phyloP scores from a whole-genome alignment of 768 basidiomycete genomes.

The Suillus occidentalis region DNA sequence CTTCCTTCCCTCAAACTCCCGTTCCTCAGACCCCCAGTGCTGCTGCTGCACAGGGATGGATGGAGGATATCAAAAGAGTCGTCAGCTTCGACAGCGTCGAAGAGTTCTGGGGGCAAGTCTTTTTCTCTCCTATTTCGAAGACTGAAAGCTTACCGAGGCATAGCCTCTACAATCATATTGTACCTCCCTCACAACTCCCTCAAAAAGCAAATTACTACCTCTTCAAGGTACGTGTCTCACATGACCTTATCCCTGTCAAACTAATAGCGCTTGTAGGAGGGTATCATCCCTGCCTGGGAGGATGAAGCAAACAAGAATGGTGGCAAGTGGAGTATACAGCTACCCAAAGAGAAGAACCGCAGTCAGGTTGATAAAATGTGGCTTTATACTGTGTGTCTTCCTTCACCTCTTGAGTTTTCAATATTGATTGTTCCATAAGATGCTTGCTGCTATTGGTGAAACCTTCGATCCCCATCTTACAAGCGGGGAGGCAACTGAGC shows the following conservation, averaged over 20 bases:
- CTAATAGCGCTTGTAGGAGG: slow-evolving; percentile 55
- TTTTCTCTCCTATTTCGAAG: slow-evolving; percentile 2
- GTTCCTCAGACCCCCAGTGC: slow-evolving; percentile 69
- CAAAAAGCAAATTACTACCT: slow-evolving; percentile 99
- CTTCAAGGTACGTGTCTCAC: slow-evolving; percentile 72
- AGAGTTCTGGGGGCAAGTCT: slow-evolving; percentile 95
- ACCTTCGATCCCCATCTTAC: slow-evolving; percentile 91
- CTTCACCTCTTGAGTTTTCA: not conserved
- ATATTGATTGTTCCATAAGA: slow-evolving; percentile 47
- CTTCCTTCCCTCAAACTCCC: slow-evolving; percentile 78
- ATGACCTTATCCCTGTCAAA: not conserved
- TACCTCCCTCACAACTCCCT: slow-evolving; percentile 89
- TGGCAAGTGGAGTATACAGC: slow-evolving; percentile 98
- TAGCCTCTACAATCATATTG: slow-evolving; percentile 95
- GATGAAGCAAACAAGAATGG: slow-evolving; percentile 96
- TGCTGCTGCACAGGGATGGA: slow-evolving; percentile 86
- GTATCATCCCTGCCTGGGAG: slow-evolving; percentile 97
- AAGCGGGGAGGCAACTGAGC: slow-evolving; percentile 39
- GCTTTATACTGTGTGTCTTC: slow-evolving; percentile 82
- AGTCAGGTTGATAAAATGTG: slow-evolving; percentile 89
- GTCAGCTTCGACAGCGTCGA: slow-evolving; percentile 96
- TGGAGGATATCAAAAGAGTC: slow-evolving; percentile 98
- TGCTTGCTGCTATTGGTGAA: slow-evolving; percentile 99
- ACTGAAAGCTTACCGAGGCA: slow-evolving; percentile 14
- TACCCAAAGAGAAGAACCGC: slow-evolving; percentile 94